Percentiles rank a stretch among this genome's conserved stretches.
Evolutionary conservation across 495 filamentous ascomycete species (phyloP).

Genomic region (Bathelium albidoporum): DNA sequence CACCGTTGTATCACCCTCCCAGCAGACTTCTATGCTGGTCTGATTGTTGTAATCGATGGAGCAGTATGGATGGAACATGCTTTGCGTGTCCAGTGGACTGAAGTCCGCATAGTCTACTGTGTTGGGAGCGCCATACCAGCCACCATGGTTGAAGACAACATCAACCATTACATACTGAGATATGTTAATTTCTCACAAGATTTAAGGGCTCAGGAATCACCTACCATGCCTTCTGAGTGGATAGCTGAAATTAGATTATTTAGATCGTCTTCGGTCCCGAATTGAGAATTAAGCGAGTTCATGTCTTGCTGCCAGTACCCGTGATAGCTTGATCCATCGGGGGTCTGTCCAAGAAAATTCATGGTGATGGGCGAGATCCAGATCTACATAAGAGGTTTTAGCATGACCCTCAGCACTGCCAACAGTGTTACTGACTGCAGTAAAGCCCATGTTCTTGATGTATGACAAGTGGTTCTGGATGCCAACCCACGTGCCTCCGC

Average conservation of each 20-base stretch:
- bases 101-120: slow-evolving; percentile 51
- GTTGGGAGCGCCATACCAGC: slow-evolving; percentile 41
- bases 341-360: slow-evolving; percentile 36
- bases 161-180: slow-evolving; percentile 13
- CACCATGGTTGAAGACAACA: slow-evolving; percentile 55
- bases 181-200: neutral
- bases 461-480: slow-evolving; percentile 14
- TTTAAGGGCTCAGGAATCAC: slow-evolving; percentile 3
- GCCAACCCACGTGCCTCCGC: slow-evolving; percentile 16
- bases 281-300: neutral
- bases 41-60: slow-evolving; percentile 51
- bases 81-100: slow-evolving; percentile 50
- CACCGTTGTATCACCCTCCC: slow-evolving; percentile 53
- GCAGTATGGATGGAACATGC: slow-evolving; percentile 60
- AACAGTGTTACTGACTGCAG: slow-evolving; percentile 32
- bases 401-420: neutral
- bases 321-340: slow-evolving; percentile 9
- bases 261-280: neutral
- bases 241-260: neutral
- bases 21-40: slow-evolving; percentile 38
- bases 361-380: slow-evolving; percentile 71
- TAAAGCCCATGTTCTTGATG: slow-evolving; percentile 17
- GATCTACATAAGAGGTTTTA: slow-evolving; percentile 22
- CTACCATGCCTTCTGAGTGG: slow-evolving; percentile 43
- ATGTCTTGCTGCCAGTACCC: slow-evolving; percentile 16